Evolutionary conservation across 179 eudicot species (phyloP), one percentile per base, ranked within the genome.

Genomic region (Silene noctiflora): DNA sequence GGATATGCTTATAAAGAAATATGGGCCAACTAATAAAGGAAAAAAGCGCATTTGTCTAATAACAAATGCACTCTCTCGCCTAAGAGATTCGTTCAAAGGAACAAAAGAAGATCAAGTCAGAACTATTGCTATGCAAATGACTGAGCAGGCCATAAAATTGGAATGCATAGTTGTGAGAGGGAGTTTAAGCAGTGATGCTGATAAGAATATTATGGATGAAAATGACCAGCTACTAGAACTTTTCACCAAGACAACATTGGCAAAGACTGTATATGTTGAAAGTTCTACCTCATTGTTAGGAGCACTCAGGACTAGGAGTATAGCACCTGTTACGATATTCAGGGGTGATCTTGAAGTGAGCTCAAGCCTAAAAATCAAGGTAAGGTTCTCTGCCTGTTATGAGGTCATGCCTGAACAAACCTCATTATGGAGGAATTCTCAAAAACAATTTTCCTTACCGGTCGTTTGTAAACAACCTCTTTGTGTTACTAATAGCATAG

Each of bases 1-100:
- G 95, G 99, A 95, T 83, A 87, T 91, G 93, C 84, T 95, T 66
- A 93, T 95, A 71, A 95, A 95, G 84, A 95, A 95, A 81, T 93
- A 78, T 83, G 93, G 91, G 66, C 83, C 81, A 29, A 88, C 97
- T 59, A 88, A 79, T 82, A 91, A 91, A 80, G 99, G 95, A 66
- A 95, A 93, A 82, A 89, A 93, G 78, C 96, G 98, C 66, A 83
- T 93, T 64, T 93, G 97, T 85, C 90, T 95, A 53, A 85, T 93
- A 53, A 93, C 98, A 20, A 86, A 91, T 81, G 96, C 93, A 42
- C 81, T 82, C 71, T 84, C 83, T 75, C 89, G 88, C 69, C 82
- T 89, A 55, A 91, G 89, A 91, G 93, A 89, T 81, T 94, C 99
- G 51, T 84, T 60, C 69, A 97, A 93, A 86, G 99, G 99, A 77